A percentile compares a stretch with the other conserved stretches of the same genome.
Conservation (phyloP, 768 basidiomycete genomes). For the Rhodotorula babjevae region DNA sequence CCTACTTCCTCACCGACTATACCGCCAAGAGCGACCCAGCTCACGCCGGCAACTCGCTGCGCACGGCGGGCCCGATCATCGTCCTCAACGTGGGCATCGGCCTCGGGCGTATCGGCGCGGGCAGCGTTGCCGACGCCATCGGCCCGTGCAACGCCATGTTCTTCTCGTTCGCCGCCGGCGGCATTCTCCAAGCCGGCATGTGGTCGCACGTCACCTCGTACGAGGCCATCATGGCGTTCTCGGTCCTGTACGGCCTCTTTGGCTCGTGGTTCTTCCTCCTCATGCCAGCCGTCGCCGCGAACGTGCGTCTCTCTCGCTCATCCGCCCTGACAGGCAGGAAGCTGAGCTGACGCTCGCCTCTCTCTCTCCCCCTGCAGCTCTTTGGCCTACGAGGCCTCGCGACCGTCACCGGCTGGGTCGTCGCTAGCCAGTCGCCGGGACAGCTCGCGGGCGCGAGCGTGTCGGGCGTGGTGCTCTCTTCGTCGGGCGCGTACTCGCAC, state of each 20-base stretch:
- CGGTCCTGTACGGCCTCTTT: conserved; percentile 7
- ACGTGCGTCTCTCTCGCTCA: neutral
- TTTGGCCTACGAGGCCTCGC: conserved; percentile 31
- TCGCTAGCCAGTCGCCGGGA: neutral
- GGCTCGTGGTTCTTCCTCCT: conserved; percentile 20
- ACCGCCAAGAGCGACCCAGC: conserved; percentile 6
- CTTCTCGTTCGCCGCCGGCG: conserved; percentile 25
- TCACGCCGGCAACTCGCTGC: conserved; percentile 25
- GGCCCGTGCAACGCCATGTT: conserved; percentile 44
- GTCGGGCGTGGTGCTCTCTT: conserved; percentile 10
- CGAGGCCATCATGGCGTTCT: conserved; percentile 39
- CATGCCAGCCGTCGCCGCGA: neutral
- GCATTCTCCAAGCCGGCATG: conserved; percentile 39
- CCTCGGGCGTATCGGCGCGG: conserved; percentile 30
- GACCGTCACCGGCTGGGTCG: conserved; percentile 22
- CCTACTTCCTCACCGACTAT: conserved; percentile 18
- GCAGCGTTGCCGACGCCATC: conserved; percentile 41
- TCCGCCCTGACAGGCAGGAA: too few species aligned
- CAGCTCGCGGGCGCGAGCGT: conserved; percentile 22
- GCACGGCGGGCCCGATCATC: conserved; percentile 17
- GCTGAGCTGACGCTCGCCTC: neutral
- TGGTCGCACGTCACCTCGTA: conserved; percentile 38
- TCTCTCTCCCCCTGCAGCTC: neutral
- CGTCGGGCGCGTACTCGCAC: conserved; percentile 6
- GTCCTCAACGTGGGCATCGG: conserved; percentile 36